Conservation (phyloP, 2,329 filamentous ascomycete species). For the Sporothrix mexicana region DNA sequence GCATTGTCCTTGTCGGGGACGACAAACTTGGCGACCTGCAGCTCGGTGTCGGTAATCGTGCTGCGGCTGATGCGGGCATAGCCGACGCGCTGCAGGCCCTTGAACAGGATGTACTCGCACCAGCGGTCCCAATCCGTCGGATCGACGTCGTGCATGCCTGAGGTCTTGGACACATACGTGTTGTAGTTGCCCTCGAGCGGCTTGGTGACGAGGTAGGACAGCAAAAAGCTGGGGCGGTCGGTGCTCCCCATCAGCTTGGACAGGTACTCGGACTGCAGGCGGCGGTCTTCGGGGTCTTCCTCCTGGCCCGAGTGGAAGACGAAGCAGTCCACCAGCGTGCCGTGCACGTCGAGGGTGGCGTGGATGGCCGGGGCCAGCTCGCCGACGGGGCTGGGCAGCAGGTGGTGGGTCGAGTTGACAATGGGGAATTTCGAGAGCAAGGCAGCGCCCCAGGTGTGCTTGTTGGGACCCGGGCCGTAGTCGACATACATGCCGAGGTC, state of each 20-base stretch:
- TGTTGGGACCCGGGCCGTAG: conserved; percentile 95
- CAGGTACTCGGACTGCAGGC: conserved; percentile 85
- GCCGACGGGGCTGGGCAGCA: conserved; percentile 90
- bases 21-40: conserved; percentile 95
- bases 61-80: conserved; percentile 88
- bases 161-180: conserved; percentile 83
- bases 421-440: conserved; percentile 96
- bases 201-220: conserved; percentile 91
- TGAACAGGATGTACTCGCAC: conserved; percentile 99
- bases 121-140: conserved; percentile 92
- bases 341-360: conserved; percentile 93
- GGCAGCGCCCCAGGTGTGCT: conserved; percentile 96
- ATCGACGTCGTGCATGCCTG: conserved; percentile 96
- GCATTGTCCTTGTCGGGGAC: conserved; percentile 65
- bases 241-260: conserved; percentile 85
- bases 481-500: conserved; percentile 99
- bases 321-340: conserved; percentile 86
- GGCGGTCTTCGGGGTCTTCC: conserved; percentile 89
- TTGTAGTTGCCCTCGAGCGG: conserved; percentile 95
- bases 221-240: conserved; percentile 78
- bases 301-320: conserved; percentile 99
- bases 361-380: conserved; percentile 96
- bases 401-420: conserved; percentile 92
- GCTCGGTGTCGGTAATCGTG: conserved; percentile 95
- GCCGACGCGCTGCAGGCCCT: conserved; percentile 80